Evolutionary conservation across 139 green algal genomes (phyloP), one percentile per base, ranked within the genome.

Genomic region (Chlorella sp.): DNA sequence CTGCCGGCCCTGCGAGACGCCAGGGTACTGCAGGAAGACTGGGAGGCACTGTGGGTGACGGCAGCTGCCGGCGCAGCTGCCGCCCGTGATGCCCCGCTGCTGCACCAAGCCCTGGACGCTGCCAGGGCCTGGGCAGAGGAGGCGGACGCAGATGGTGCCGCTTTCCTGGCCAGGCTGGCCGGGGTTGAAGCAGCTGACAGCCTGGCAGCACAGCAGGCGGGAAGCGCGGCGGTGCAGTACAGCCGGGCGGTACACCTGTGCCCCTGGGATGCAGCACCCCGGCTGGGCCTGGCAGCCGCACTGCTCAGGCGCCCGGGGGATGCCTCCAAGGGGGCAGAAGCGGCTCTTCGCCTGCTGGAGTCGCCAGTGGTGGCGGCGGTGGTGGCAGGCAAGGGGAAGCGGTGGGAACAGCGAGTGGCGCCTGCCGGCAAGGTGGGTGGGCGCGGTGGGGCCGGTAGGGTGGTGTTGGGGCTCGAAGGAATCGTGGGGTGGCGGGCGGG

Each of bases 31-130:
- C 34, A 39, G 2, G 91, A 76, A 16, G 37, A 64, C 11, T 64
- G 79, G 36, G 39, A 89, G 64, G 48, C 77, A 61, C 73, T 94
- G 48, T 94, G 92, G 91, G 75, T 93, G 34, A 79, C 90, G 12
- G 88, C 92, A 61, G 30, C 92, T 39, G 91, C 91, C 3, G 88
- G 84, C 39, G 91, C 88, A 24, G 89, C 81, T 22, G 79, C n/a
- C 0, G 42, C 42, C 39, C 12, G 69, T 2, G 89, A 87, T 40
- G 30, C 36, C 16, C 61, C 32, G 39, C 83, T 90, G 77, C 32
- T 81, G 32, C 40, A 42, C 26, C 68, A 86, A 16, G 86, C 86
- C 26, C 36, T 76, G 26, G 12, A 15, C 14, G 57, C 78, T 0
- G 88, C 91, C 2, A 37, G 34, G 40, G 36, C 39, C 24, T 89